A percentile compares a stretch with the other conserved stretches of the same genome.
These are phyloP conservation scores for Aspergillus chevalieri DNA, from an alignment of 2,329 filamentous ascomycete genomes.

Conservation along the genomic window DNA sequence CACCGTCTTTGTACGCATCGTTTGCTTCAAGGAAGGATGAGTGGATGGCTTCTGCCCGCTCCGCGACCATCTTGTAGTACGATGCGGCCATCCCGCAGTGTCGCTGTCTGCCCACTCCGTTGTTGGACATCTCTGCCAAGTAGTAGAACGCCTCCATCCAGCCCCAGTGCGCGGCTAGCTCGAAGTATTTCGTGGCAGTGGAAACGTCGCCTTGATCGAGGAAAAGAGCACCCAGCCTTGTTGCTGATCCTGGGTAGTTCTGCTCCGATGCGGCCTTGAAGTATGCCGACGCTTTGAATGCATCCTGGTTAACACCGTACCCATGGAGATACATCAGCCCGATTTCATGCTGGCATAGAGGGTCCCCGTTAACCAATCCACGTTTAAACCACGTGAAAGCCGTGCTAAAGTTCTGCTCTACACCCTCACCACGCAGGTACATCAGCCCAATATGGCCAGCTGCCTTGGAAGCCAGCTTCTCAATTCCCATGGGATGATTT, in stretches of 20 bases:
- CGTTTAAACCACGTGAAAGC: conserved; percentile 79
- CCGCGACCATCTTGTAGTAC: conserved; percentile 77
- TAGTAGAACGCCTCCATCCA: conserved; percentile 90
- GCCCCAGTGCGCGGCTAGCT: conserved; percentile 72
- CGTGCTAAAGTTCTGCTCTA: conserved; percentile 68
- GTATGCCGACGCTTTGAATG: conserved; percentile 64
- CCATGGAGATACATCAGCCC: conserved; percentile 79
- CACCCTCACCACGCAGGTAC: conserved; percentile 81
- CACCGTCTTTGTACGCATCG: conserved; percentile 69
- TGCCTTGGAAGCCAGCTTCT: conserved; percentile 74
- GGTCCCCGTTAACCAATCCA: conserved; percentile 67
- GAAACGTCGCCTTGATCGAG: conserved; percentile 81
- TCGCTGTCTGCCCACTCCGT: conserved; percentile 72
- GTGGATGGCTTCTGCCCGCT: conserved; percentile 65
- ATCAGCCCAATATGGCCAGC: conserved; percentile 84
- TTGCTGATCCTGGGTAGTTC: conserved; percentile 72
- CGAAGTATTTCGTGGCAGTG: conserved; percentile 78
- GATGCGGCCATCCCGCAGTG: conserved; percentile 69
- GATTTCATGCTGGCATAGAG: conserved; percentile 76
- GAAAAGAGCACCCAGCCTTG: conserved; percentile 75
- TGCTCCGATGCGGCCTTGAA: conserved; percentile 77
- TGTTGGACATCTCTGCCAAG: conserved; percentile 76
- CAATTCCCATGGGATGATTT: conserved; percentile 63
- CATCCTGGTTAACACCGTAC: conserved; percentile 64
- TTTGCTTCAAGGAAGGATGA: conserved; percentile 81